phyloP scores from a whole-genome alignment of 164 flowering plant species.

The Macadamia integrifolia region DNA sequence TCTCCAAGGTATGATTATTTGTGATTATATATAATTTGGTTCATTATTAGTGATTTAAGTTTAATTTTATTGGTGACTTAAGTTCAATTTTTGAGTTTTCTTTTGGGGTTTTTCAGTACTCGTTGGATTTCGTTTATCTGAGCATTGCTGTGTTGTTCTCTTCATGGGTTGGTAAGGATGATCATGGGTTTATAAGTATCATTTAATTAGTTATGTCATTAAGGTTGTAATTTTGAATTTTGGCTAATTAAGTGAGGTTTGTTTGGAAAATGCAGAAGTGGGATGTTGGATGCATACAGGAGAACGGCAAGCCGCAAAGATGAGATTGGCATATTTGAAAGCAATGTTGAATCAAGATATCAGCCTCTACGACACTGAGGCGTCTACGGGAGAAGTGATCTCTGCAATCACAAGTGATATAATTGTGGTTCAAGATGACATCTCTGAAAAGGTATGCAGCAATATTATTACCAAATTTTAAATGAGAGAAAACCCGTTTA shows the following conservation, averaged over 20 bases:
- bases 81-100: not conserved
- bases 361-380: slow-evolving; percentile 83
- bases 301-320: slow-evolving; percentile 92
- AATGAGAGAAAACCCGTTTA: too few species aligned
- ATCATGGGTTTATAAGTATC: not conserved
- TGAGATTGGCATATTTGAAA: slow-evolving; percentile 86
- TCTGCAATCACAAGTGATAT: slow-evolving; percentile 86
- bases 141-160: slow-evolving; percentile 78
- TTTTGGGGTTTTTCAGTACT: slow-evolving; percentile 54
- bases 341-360: slow-evolving; percentile 92
- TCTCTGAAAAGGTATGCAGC: slow-evolving; percentile 79
- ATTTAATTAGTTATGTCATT: not conserved
- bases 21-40: not conserved
- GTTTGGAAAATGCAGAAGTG: slow-evolving; percentile 51
- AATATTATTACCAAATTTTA: too few species aligned
- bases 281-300: slow-evolving; percentile 99
- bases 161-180: slow-evolving; percentile 76
- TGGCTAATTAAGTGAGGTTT: not conserved
- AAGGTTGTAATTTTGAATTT: not conserved
- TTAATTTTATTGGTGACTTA: not conserved
- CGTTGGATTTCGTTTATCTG: slow-evolving; percentile 89
- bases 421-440: slow-evolving; percentile 90
- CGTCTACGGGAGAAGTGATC: slow-evolving; percentile 88
- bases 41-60: not conserved
- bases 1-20: slow-evolving; percentile 57